Evolutionary conservation across 805 yeast species (phyloP).

Genomic region (Blastobotrys parvus): DNA sequence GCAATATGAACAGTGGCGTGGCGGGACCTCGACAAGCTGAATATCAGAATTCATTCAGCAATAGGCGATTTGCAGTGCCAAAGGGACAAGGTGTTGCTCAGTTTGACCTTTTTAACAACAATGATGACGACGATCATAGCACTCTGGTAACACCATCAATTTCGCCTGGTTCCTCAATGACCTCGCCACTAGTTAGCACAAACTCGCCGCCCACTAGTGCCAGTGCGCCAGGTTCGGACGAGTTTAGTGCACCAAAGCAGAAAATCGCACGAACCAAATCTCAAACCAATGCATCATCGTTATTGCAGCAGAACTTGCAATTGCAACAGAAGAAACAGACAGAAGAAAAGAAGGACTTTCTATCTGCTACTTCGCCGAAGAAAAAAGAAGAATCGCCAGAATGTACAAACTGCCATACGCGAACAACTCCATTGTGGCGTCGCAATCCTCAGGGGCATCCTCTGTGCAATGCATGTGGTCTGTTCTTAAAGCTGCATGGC

Average conservation of each 20-base stretch:
- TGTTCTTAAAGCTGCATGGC: conserved; percentile 87
- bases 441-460: conserved; percentile 92
- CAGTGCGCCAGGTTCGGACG: not conserved
- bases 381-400: conserved; percentile 16
- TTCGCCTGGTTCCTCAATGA: conserved; percentile 14
- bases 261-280: conserved; percentile 14
- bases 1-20: conserved; percentile 1
- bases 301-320: conserved; percentile 9
- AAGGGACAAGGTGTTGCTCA: conserved; percentile 3
- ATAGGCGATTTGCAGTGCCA: too few species aligned
- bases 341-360: not conserved
- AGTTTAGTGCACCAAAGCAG: conserved; percentile 6
- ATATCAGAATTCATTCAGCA: not conserved
- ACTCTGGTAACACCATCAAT: conserved; percentile 12
- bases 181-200: conserved; percentile 7
- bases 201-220: not conserved
- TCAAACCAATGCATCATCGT: conserved; percentile 14
- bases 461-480: conserved; percentile 92
- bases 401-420: conserved; percentile 87
- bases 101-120: conserved; percentile 15
- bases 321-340: too few species aligned
- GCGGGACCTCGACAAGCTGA: conserved; percentile 13
- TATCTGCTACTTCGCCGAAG: not conserved
- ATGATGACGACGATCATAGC: conserved; percentile 7
- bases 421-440: conserved; percentile 93